Evolutionary conservation across 2,329 filamentous ascomycete species (phyloP).

Genomic region (Endoconidiophora polonica): DNA sequence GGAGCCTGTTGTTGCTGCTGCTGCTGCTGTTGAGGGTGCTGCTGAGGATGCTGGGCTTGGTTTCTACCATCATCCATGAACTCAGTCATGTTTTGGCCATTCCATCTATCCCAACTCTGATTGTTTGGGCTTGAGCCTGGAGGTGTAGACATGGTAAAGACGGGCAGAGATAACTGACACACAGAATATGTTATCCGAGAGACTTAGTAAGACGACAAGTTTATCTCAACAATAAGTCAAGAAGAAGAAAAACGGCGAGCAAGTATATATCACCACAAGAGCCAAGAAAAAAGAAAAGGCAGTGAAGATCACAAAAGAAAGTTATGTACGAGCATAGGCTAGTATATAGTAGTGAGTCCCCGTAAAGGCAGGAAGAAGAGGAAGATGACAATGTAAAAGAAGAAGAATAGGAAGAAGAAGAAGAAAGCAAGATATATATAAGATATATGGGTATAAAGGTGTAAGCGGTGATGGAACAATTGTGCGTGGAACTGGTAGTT

Average conservation of each 20-base stretch:
- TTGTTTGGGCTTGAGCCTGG: conserved; percentile 12
- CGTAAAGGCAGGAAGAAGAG: neutral
- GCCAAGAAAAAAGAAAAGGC: neutral
- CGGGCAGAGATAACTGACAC: neutral
- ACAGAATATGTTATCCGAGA: neutral
- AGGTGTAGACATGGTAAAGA: conserved; percentile 1
- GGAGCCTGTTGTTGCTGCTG: conserved; percentile 19
- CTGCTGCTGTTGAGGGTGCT: conserved; percentile 22
- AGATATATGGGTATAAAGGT: neutral
- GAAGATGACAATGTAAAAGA: neutral
- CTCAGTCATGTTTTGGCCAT: conserved; percentile 14
- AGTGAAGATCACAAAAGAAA: neutral
- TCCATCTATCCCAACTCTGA: conserved; percentile 39
- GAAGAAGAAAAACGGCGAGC: neutral
- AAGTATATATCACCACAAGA: neutral
- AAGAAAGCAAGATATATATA: neutral
- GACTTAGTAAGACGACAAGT: neutral
- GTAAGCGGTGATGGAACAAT: neutral
- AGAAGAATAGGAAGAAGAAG: neutral
- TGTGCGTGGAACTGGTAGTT: neutral
- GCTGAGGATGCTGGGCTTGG: conserved; percentile 24
- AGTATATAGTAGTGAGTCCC: no score
- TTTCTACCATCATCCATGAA: no score
- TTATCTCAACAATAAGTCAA: neutral
- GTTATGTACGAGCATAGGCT: neutral